Percentiles rank a stretch among this genome's conserved stretches.
phyloP scores from a whole-genome alignment of 2,329 filamentous ascomycete species.

The Raffaelea ambrosiae region DNA sequence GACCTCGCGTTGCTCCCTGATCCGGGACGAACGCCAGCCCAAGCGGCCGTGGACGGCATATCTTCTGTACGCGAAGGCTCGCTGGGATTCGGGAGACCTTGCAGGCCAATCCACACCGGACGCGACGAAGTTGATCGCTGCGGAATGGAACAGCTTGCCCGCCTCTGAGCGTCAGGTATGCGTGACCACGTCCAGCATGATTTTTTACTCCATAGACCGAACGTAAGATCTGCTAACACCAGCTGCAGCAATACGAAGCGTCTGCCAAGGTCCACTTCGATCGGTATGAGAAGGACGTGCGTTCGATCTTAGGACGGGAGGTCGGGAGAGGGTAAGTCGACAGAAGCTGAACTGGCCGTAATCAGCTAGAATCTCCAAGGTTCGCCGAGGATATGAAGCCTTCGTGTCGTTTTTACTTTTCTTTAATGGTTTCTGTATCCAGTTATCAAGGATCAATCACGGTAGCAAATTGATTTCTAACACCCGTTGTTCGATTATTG shows the following conservation, averaged over 20 bases:
- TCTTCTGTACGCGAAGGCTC: constrained; percentile 27
- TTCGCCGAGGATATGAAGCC: no score
- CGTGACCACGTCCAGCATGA: background rate
- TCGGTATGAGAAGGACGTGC: constrained; percentile 22
- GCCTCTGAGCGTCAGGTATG: constrained; percentile 33
- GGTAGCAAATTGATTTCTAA: no score
- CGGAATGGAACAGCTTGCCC: constrained; percentile 35
- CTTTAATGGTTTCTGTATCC: background rate
- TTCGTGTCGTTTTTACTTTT: background rate
- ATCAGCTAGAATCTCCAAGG: no score
- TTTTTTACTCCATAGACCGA: no score
- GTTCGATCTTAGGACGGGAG: constrained; percentile 13
- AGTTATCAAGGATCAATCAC: no score
- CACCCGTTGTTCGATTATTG: background rate
- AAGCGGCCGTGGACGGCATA: constrained; percentile 26
- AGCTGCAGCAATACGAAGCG: constrained; percentile 25
- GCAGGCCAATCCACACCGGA: constrained; percentile 11
- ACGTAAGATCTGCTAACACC: background rate
- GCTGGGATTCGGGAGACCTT: constrained; percentile 23
- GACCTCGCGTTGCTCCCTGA: constrained; percentile 16
- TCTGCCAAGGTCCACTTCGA: constrained; percentile 19
- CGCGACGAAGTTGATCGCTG: constrained; percentile 15
- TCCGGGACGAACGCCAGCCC: constrained; percentile 41
- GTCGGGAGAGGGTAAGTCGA: no score
- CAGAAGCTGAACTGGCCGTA: no score